A percentile compares a stretch with the other conserved stretches of the same genome.
Evolutionary conservation across 768 basidiomycete species (phyloP).

Genomic region (Agaricus sinodeliciosus): DNA sequence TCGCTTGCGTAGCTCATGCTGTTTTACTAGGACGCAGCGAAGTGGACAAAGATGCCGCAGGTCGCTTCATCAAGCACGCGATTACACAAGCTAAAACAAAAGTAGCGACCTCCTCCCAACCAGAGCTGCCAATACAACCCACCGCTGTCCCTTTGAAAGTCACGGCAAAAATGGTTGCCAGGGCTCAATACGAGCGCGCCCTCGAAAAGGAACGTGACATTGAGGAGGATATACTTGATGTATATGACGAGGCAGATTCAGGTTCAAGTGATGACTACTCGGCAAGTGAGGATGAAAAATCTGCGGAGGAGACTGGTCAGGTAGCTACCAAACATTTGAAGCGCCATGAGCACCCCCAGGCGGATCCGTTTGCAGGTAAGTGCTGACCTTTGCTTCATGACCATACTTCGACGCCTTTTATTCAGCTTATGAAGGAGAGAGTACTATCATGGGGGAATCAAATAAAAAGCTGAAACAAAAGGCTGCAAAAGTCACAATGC

Average conservation of each 20-base stretch:
- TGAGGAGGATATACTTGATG: constrained; percentile 31
- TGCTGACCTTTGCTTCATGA: not conserved
- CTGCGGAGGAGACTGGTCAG: constrained; percentile 3
- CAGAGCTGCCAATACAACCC: constrained; percentile 17
- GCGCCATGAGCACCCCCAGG: constrained; percentile 37
- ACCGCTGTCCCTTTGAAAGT: constrained; percentile 44
- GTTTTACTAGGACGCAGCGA: constrained; percentile 28
- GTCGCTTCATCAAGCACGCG: constrained; percentile 79
- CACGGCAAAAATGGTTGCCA: constrained; percentile 69
- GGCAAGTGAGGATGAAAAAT: constrained; percentile 11
- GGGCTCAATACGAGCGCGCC: constrained; percentile 55
- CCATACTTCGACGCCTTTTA: not conserved
- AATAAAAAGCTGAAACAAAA: no score
- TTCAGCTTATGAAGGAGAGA: constrained; percentile 31
- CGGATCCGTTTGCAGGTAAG: constrained; percentile 66
- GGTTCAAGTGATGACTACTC: constrained; percentile 17
- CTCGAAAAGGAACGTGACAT: constrained; percentile 45
- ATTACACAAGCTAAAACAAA: constrained; percentile 54
- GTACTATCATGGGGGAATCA: not conserved
- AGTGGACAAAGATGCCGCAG: constrained; percentile 77
- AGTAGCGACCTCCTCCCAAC: constrained; percentile 23
- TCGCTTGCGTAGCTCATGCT: constrained; percentile 2
- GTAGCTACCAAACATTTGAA: constrained; percentile 20
- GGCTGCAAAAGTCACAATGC: no score
- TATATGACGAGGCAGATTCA: constrained; percentile 29